These are phyloP conservation scores for Fraxinus nigra DNA, from an alignment of 305 asterid genomes.

Conservation along the genomic window DNA sequence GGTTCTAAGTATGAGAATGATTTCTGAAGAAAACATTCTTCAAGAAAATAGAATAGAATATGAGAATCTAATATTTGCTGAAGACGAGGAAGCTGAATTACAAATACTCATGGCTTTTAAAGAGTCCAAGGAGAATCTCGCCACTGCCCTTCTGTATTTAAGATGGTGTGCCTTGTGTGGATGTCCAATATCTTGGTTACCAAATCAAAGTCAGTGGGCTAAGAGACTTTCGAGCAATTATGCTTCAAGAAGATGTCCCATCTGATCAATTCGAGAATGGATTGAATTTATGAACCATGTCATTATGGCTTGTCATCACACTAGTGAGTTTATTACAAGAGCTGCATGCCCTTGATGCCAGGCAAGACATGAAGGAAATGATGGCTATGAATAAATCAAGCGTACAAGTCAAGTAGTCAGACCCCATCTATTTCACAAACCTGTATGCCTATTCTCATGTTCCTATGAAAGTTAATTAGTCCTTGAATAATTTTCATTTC, in stretches of 20 bases:
- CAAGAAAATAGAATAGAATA: constrained; percentile 44
- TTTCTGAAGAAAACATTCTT: constrained; percentile 48
- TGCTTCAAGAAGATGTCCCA: constrained; percentile 24
- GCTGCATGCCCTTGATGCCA: not conserved
- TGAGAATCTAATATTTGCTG: constrained; percentile 52
- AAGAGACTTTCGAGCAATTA: constrained; percentile 50
- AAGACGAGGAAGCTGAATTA: constrained; percentile 45
- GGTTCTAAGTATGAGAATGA: constrained; percentile 77
- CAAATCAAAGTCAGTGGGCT: constrained; percentile 69
- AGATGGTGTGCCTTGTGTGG: constrained; percentile 72
- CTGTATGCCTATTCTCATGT: not conserved
- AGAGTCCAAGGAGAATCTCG: constrained; percentile 42
- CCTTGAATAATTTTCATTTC: not conserved
- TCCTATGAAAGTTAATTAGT: not conserved
- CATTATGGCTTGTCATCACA: not conserved
- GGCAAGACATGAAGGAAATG: not conserved
- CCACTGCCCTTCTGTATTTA: constrained; percentile 58
- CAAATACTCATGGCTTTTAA: constrained; percentile 44
- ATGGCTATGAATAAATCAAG: not conserved
- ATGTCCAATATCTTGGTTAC: constrained; percentile 55
- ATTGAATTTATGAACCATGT: not conserved
- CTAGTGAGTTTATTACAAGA: not conserved
- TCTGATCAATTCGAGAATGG: not conserved
- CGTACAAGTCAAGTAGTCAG: not conserved
- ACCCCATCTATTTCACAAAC: not conserved